Conservation (phyloP, 73 alveolate genomes). For the Durusdinium trenchii region DNA sequence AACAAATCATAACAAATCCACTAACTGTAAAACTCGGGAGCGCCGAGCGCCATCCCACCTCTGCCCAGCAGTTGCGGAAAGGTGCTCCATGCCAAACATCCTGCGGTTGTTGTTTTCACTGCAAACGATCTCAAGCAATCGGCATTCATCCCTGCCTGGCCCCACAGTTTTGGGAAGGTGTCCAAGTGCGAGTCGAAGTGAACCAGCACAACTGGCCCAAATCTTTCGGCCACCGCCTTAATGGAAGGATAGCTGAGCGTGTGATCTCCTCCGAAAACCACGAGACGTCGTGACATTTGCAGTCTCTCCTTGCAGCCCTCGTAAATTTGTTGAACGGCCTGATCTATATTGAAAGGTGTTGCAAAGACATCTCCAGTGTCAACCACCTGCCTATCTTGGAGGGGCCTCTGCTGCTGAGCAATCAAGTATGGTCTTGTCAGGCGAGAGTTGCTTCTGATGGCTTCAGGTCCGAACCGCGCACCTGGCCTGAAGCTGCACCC, state of each 20-base stretch:
- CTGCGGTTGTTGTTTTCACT: constrained; percentile 2
- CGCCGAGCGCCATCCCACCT: constrained; percentile 14
- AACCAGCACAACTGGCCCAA: constrained; percentile 75
- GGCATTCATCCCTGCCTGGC: constrained; percentile 12
- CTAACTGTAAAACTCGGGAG: background rate
- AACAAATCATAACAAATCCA: too few relatives aligned
- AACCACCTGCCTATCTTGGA: constrained; percentile 62
- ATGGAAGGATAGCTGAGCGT: constrained; percentile 62
- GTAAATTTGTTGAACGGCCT: constrained; percentile 33
- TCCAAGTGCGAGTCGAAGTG: constrained; percentile 91
- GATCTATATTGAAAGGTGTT: constrained; percentile 15
- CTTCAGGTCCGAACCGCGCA: constrained; percentile 83
- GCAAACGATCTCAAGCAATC: background rate
- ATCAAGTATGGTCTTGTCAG: constrained; percentile 70
- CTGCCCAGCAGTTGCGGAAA: constrained; percentile 92
- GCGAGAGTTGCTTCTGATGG: constrained; percentile 85
- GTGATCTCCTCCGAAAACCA: constrained; percentile 76
- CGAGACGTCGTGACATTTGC: constrained; percentile 39
- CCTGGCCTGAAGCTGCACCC: constrained; percentile 87
- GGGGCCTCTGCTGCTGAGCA: constrained; percentile 75
- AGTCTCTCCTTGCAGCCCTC: constrained; percentile 48
- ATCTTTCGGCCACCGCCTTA: constrained; percentile 73
- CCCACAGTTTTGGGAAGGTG: constrained; percentile 63
- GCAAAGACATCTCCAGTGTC: constrained; percentile 12
- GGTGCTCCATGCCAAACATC: constrained; percentile 94